phyloP scores from a whole-genome alignment of 768 basidiomycete genomes.

The Boletus subparvulus region DNA sequence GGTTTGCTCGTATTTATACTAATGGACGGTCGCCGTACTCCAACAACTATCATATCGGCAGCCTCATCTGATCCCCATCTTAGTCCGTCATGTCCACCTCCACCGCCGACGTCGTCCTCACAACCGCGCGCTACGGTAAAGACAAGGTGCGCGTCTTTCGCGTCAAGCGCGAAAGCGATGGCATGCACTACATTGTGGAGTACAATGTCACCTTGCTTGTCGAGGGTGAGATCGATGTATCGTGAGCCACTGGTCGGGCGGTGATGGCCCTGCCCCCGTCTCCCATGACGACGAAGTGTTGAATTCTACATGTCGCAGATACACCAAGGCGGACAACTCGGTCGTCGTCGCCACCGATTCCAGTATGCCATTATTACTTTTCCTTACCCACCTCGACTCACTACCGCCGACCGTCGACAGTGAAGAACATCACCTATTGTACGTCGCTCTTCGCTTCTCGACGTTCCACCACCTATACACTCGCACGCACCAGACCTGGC shows the following conservation, averaged over 20 bases:
- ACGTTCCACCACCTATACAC: neutral
- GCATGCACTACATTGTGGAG: constrained; percentile 75
- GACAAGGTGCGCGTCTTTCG: constrained; percentile 85
- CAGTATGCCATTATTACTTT: constrained; percentile 45
- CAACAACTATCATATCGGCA: neutral
- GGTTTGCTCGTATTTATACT: no score
- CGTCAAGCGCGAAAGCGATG: constrained; percentile 63
- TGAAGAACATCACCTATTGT: constrained; percentile 72
- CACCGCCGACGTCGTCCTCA: constrained; percentile 31
- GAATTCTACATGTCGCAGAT: constrained; percentile 43
- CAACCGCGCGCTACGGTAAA: constrained; percentile 77
- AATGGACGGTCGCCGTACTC: no score
- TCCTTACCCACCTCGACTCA: neutral
- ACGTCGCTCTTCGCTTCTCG: constrained; percentile 7
- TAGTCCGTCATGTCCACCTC: constrained; percentile 28
- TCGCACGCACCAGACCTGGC: constrained; percentile 58
- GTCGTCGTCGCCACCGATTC: constrained; percentile 92
- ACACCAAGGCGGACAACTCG: constrained; percentile 85
- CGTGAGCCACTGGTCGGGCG: constrained; percentile 40
- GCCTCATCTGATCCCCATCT: neutral
- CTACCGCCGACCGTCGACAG: constrained; percentile 30
- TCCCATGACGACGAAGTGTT: neutral
- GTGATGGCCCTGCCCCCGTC: neutral
- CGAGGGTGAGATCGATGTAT: constrained; percentile 79
- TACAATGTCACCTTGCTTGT: constrained; percentile 79